phyloP scores from a whole-genome alignment of 768 basidiomycete species.

The Lanmaoa rubissima region DNA sequence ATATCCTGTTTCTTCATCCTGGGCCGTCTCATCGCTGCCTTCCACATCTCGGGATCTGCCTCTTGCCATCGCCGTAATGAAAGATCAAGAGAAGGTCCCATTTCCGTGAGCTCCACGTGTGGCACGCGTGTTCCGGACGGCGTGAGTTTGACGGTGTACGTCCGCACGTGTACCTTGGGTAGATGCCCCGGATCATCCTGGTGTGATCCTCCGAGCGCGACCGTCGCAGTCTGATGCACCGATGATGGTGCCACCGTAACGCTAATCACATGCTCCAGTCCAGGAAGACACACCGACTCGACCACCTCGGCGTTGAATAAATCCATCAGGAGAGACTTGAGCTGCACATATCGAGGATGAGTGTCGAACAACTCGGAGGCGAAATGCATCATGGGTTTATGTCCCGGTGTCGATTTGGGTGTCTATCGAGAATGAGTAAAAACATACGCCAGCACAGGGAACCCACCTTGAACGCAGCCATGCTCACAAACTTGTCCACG shows the following conservation, averaged over 20 bases:
- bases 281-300: slow-evolving; percentile 78
- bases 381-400: slow-evolving; percentile 93
- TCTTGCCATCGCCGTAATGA: slow-evolving; percentile 68
- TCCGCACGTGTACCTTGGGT: slow-evolving; percentile 86
- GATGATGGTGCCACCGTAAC: slow-evolving; percentile 71
- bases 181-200: slow-evolving; percentile 46
- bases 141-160: slow-evolving; percentile 74
- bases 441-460: not conserved
- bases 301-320: slow-evolving; percentile 89
- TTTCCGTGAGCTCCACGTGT: slow-evolving; percentile 75
- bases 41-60: slow-evolving; percentile 77
- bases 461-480: slow-evolving; percentile 80
- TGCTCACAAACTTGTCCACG: slow-evolving; percentile 74
- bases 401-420: slow-evolving; percentile 83
- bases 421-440: slow-evolving; percentile 39
- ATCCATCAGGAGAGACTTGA: slow-evolving; percentile 88
- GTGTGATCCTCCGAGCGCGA: slow-evolving; percentile 13
- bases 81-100: slow-evolving; percentile 92
- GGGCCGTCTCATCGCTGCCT: slow-evolving; percentile 76
- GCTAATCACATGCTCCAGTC: slow-evolving; percentile 86
- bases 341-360: slow-evolving; percentile 86
- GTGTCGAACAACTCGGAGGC: slow-evolving; percentile 94
- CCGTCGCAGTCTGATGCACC: not conserved
- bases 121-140: slow-evolving; percentile 80
- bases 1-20: slow-evolving; percentile 95